Evolutionary conservation across 345 rosid species (phyloP), one percentile per base, ranked within the genome.

Genomic region (Gossypium herbaceum): DNA sequence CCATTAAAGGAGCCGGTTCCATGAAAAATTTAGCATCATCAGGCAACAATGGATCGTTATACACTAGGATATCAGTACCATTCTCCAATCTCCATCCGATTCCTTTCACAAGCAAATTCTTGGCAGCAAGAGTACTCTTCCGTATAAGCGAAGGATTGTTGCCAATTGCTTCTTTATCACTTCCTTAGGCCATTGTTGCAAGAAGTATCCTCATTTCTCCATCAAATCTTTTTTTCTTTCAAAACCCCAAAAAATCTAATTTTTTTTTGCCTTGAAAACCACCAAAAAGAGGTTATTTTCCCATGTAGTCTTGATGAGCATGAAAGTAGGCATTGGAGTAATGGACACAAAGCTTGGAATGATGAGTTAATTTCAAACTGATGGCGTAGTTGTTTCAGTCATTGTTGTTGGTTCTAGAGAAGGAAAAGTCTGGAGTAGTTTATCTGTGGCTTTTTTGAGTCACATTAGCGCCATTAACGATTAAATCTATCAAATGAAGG

Each of bases 301-400:
- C 62, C 74, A 77, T 64, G 59, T 83, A 0, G 87, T 94, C 15
- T 85, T 90, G 0, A 84, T 87, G 86, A 87, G 97, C 82, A 81
- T 80, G 83, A 97, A 94, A 27, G 98, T 97, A 2, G 98, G 98
- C 10, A 73, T 92, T 73, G 98, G 98, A 17, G 92, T 94, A 6
- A 94, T 94, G 98, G 98, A 92, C 0, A 91, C 96, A 0, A 94
- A 94, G 78, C 95, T 94, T 19, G 98, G 98, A 0, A 94, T 94
- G 97, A 89, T 94, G 98, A 89, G 78, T 65, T 92, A 79, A 88
- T 94, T 94, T 73, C 94, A 92, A 79, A 50, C 84, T 15, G 59
- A 88, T 78, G 97, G 97, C 11, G 89, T 82, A 2, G 95, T 88
- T 1, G 92, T 94, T 13, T 95, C 98, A 0, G 98, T 94, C 7